phyloP scores from a whole-genome alignment of 176 grass and related monocot genomes.

The Carex scoparia region DNA sequence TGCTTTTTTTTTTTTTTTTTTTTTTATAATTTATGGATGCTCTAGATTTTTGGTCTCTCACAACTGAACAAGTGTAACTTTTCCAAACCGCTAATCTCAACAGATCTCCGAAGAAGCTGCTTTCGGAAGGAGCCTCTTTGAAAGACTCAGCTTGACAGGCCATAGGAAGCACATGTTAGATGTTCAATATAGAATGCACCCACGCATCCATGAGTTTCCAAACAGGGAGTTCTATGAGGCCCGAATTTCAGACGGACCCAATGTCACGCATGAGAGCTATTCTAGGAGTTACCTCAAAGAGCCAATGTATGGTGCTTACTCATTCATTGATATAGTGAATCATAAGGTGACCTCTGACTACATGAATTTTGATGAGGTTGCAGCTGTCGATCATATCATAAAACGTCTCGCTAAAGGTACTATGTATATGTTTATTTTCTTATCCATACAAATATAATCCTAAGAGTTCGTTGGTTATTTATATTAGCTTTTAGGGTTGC shows the following conservation, averaged over 20 bases:
- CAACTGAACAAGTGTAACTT: background rate
- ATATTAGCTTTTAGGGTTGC: background rate
- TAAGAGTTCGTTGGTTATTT: background rate
- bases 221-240: conserved; percentile 59
- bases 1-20: background rate
- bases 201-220: conserved; percentile 69
- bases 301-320: conserved; percentile 59
- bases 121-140: conserved; percentile 79
- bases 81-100: conserved; percentile 14
- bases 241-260: conserved; percentile 43
- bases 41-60: background rate
- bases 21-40: background rate
- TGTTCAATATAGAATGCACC: conserved; percentile 87
- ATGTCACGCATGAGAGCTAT: conserved; percentile 45
- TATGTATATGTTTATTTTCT: no score
- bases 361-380: conserved; percentile 68
- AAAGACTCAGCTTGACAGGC: conserved; percentile 54
- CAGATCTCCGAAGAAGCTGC: conserved; percentile 59
- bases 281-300: conserved; percentile 40
- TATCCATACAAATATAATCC: background rate
- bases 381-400: conserved; percentile 50
- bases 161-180: conserved; percentile 59
- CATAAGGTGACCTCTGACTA: conserved; percentile 55
- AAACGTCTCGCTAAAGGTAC: conserved; percentile 59
- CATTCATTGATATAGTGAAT: conserved; percentile 66